These are phyloP conservation scores for Picea glauca DNA, from an alignment of 75 land plant species.

Conservation along the genomic window DNA sequence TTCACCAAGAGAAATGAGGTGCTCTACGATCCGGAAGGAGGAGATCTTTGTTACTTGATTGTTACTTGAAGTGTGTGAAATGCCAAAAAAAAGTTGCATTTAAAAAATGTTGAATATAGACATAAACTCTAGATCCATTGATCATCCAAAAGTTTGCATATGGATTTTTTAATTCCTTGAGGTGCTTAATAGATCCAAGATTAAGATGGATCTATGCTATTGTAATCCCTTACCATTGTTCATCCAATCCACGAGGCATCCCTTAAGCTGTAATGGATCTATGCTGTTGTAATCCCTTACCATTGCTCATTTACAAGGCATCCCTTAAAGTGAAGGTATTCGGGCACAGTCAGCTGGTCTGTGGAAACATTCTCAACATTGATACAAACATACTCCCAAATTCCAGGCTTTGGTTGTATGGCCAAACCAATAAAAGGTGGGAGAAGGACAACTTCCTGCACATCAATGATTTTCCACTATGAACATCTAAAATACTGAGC, in stretches of 20 bases:
- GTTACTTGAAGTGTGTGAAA: too few species aligned
- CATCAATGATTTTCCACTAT: background rate
- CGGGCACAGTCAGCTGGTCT: conserved; percentile 50
- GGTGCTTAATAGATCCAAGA: too few species aligned
- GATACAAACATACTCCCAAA: conserved; percentile 83
- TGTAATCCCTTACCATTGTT: conserved; percentile 33
- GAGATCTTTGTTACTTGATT: too few species aligned
- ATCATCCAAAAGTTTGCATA: too few species aligned
- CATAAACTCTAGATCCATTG: too few species aligned
- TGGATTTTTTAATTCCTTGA: too few species aligned
- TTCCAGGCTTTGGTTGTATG: conserved; percentile 73
- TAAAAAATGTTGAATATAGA: too few species aligned
- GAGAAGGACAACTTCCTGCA: conserved; percentile 83
- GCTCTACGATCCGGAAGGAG: background rate
- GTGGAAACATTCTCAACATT: conserved; percentile 61
- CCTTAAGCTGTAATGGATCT: conserved; percentile 78
- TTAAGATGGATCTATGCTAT: too few species aligned
- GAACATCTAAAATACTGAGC: too few species aligned
- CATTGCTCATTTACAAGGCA: conserved; percentile 60
- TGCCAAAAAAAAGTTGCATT: too few species aligned
- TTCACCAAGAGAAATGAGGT: background rate
- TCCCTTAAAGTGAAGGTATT: conserved; percentile 81
- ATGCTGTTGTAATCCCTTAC: conserved; percentile 39
- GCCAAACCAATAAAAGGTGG: conserved; percentile 86
- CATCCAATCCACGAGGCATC: conserved; percentile 61